These are phyloP conservation scores for Psilocybe mexicana DNA, from an alignment of 1,284 basidiomycete species.

Conservation along the genomic window DNA sequence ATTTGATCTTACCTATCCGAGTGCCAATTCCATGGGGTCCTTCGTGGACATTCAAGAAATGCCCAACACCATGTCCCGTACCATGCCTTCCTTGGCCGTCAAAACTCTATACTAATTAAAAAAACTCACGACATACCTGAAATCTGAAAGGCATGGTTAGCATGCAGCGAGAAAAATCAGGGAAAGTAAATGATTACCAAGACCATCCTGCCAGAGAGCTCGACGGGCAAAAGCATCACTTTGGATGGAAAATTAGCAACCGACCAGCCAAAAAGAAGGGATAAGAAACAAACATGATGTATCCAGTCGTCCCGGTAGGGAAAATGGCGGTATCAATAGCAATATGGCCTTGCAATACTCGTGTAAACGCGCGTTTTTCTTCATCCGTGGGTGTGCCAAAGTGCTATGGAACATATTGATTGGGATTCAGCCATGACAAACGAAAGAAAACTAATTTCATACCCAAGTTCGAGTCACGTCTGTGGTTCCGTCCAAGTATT, in stretches of 20 bases:
- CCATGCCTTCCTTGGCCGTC: slow-evolving; percentile 59
- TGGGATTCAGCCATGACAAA: not conserved
- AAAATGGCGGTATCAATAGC: slow-evolving; percentile 86
- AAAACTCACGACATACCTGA: slow-evolving; percentile 33
- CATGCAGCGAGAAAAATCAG: not conserved
- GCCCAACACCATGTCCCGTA: slow-evolving; percentile 93
- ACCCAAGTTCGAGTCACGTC: slow-evolving; percentile 92
- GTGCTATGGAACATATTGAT: slow-evolving; percentile 52
- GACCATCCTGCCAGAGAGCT: slow-evolving; percentile 89
- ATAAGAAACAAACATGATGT: slow-evolving; percentile 49
- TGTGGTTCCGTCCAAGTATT: slow-evolving; percentile 93
- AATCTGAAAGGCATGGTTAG: slow-evolving; percentile 34
- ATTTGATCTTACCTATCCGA: slow-evolving; percentile 54
- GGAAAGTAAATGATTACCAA: slow-evolving; percentile 55
- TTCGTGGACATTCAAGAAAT: slow-evolving; percentile 93
- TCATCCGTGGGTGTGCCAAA: slow-evolving; percentile 85
- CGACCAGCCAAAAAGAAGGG: not conserved
- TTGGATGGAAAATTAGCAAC: slow-evolving; percentile 13
- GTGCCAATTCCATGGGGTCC: slow-evolving; percentile 89
- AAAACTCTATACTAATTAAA: not conserved
- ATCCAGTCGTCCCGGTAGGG: slow-evolving; percentile 86
- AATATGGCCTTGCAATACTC: slow-evolving; percentile 96
- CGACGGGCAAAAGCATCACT: slow-evolving; percentile 87
- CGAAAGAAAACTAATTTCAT: slow-evolving; percentile 20
- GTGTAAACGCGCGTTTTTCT: slow-evolving; percentile 88